Base-by-base conservation (phyloP, 371 early-diverging fungal species). In the Coemansia sp. region DNA sequence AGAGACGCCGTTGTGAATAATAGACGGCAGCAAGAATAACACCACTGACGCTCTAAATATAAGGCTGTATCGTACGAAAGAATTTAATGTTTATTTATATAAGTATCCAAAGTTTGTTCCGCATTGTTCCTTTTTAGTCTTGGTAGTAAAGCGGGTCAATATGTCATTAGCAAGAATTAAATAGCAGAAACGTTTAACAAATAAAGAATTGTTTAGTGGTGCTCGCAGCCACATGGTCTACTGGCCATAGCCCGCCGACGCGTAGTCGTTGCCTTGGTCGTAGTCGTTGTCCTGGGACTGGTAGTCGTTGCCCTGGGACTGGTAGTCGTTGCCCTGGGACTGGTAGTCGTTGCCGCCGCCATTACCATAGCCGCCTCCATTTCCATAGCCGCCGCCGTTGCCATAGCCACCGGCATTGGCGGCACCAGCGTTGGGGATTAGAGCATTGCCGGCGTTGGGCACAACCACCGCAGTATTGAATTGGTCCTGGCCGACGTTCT, bases 401-500 rank as follows among this genome's bases (percentile, higher is more conserved):
- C 30, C 48, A 48, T 51, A 51, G 31, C 51, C 51, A 34, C 35
- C 31, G 12, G 9, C 53, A 53, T 57, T 33, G 30, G 47, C 47
- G 36, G 61, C 39, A 5, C 40, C 54, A 20, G n/a, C 20, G 14
- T 53, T 53, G 3, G 53, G 53, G 12, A 53, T 16, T 6, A 53
- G 36, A 16, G 47, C 61, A 14, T 33, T 45, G 4, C 63, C 63
- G 12, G n/a, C 35, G 20, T 64, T 5, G 1, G 66, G 61, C 3
- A 61, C 47, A 7, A 50, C 14, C 11, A 51, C 66, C 0, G 59
- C 61, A 14, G 66, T 61, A 3, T 57, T 40, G 47, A 61, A 20
- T 52, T 61, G 61, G 34, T 39, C 59, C 54, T 65, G 62, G 12
- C 47, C 66, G 34, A 74, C 75, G 31, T 74, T 56, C 66, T 74